Evolutionary conservation across 2,329 filamentous ascomycete genomes (phyloP), one percentile per base, ranked within the genome.

Genomic region (Stachybotrys chlorohalonatus): DNA sequence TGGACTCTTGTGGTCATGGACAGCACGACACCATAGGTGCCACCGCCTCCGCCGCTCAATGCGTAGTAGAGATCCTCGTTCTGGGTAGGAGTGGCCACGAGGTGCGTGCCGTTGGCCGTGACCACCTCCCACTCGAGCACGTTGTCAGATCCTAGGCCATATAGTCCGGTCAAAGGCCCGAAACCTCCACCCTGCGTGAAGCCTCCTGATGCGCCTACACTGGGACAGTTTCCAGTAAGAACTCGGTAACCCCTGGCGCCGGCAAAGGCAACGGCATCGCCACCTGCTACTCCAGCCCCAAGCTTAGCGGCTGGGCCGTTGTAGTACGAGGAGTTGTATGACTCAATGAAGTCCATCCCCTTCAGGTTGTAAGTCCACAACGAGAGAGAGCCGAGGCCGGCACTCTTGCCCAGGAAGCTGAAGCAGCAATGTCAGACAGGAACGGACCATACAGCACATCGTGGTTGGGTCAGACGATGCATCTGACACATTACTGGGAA

Each of bases 151-250:
- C 62, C 76, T 7, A 84, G 66, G 2, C 81, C 81, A 51, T 75
- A 76, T 7, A 60, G 63, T 1, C 74, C 74, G 6, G 63, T 65
- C 1, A 83, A 65, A 1, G 73, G 64, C 0, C 71, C 74, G 59
- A 83, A 79, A 0, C 81, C 81, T n/a, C 78, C 81, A 1, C 79
- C 80, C 62, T 79, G 75, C 1, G 68, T 73, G 58, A 78, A 84
- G 1, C 81, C 81, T 11, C 81, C 81, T 0, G 75, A 74, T 7
- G 79, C 56, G 4, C 79, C 80, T 5, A 83, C 78, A 0, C 73
- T 77, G 1, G 74, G 67, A 58, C 74, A 79, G 39, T 73, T 70
- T 0, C 79, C 80, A 7, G 70, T 72, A 1, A 82, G 69, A 1
- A 78, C 67, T 1, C 70, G 64, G 1, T 77, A 59, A 15, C 75